Evolutionary conservation across 225 moss, liverwort and hornwort species (phyloP), one percentile per base, ranked within the genome.

Genomic region (Takakia lepidozioides): DNA sequence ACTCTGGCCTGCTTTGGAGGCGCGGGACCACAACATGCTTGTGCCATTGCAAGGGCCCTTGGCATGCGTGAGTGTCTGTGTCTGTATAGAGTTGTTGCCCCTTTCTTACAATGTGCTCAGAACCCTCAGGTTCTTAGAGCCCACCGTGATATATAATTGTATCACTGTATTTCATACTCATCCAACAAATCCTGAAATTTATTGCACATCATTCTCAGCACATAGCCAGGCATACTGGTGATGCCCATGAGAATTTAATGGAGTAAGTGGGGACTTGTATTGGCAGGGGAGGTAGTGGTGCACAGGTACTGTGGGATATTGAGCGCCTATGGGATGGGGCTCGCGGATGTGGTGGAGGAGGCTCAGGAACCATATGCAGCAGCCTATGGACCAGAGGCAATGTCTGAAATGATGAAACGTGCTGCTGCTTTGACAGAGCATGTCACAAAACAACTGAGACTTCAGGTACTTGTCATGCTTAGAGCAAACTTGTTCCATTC

Each of bases 321-420:
- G 51, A 98, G 98, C 50, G 98, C 98, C 1, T 98, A 91, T 59
- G 98, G 98, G 25, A 98, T 98, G 98, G 98, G 98, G 37, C 78
- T 98, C 42, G 98, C 98, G 34, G 91, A 98, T 68, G 98, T 98
- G 30, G 73, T 91, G 39, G 98, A 98, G 71, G 98, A 91, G 68
- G 98, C 98, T 22, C 98, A 98, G 73, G 87, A 98, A 65, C 98
- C 98, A 8, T 98, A 73, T 35, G 67, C 85, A 46, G 87, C 98
- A 59, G 66, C 71, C 2, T 98, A 85, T 49, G 71, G 71, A n/a
- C 59, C 80, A 1, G 68, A 68, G 26, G 60, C 85, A 11, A 60
- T 98, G 58, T 38, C 65, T 54, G 91, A 98, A 65, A 87, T 83
- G 9, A 70, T 68, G 10, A 62, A 30, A 39, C 80, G 98, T 51